Evolutionary conservation across 129 eudicot species (phyloP).

Genomic region (Artemisia tridentata): DNA sequence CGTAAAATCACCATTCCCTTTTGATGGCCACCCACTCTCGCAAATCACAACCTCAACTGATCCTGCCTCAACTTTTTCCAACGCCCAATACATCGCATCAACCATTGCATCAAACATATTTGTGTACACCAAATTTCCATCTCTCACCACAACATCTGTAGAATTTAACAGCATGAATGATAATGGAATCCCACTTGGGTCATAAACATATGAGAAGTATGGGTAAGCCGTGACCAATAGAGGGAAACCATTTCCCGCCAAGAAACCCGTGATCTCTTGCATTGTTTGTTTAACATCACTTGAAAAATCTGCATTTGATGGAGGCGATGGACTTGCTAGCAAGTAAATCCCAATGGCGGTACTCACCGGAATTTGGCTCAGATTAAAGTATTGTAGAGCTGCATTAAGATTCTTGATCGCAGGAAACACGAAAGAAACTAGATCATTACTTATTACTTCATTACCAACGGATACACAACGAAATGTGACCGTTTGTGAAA

Average conservation of each 20-base stretch:
- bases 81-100: constrained; percentile 38
- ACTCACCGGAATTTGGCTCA: constrained; percentile 24
- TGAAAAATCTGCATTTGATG: constrained; percentile 30
- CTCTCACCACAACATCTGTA: constrained; percentile 29
- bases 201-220: constrained; percentile 28
- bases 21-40: constrained; percentile 55
- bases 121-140: constrained; percentile 33
- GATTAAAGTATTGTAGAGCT: constrained; percentile 22
- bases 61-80: constrained; percentile 34
- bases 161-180: constrained; percentile 34
- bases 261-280: constrained; percentile 14
- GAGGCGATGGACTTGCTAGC: constrained; percentile 35
- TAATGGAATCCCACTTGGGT: constrained; percentile 16
- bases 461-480: constrained; percentile 41
- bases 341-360: constrained; percentile 28
- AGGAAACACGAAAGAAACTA: constrained; percentile 12
- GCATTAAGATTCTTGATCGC: constrained; percentile 36
- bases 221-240: constrained; percentile 44
- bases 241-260: constrained; percentile 28
- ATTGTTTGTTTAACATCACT: constrained; percentile 10
- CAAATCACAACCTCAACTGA: constrained; percentile 35
- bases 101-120: constrained; percentile 47
- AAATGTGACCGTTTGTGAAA: constrained; percentile 20
- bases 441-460: constrained; percentile 37
- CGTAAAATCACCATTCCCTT: constrained; percentile 34